Percentiles rank a stretch among this genome's conserved stretches.
These are phyloP conservation scores for Phytophthora foliorum DNA, from an alignment of 352 stramenopile genomes.

Conservation along the genomic window DNA sequence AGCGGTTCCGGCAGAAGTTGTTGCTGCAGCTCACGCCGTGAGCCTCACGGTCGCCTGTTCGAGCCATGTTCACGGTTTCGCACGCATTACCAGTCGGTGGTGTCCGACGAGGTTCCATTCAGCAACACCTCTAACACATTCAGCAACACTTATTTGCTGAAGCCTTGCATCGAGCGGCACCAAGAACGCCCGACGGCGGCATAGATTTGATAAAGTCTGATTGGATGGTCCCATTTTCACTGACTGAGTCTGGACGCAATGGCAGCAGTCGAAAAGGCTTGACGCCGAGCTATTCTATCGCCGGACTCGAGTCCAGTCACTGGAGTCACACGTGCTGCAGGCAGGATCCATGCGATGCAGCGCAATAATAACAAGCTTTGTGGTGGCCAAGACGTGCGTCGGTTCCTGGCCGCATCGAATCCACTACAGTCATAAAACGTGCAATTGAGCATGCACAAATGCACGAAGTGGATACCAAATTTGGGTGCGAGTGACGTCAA, in stretches of 20 bases:
- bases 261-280: not conserved
- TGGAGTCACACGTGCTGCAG: conserved; percentile 7
- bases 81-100: not conserved
- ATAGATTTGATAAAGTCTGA: not conserved
- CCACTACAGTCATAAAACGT: not conserved
- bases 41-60: not conserved
- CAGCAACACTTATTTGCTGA: not conserved
- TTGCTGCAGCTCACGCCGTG: no score
- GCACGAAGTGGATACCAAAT: conserved; percentile 4
- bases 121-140: not conserved
- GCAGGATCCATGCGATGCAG: conserved; percentile 1
- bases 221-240: not conserved
- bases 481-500: conserved; percentile 23
- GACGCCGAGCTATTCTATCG: not conserved
- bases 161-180: not conserved
- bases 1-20: no score
- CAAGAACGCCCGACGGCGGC: no score
- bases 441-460: conserved; percentile 1
- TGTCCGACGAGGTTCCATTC: not conserved
- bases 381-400: not conserved
- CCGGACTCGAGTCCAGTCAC: not conserved
- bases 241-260: conserved; percentile 8
- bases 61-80: not conserved
- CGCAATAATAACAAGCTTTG: not conserved
- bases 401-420: not conserved